Conservation (phyloP, 2,329 filamentous ascomycete genomes). For the Fonsecaea erecta region DNA sequence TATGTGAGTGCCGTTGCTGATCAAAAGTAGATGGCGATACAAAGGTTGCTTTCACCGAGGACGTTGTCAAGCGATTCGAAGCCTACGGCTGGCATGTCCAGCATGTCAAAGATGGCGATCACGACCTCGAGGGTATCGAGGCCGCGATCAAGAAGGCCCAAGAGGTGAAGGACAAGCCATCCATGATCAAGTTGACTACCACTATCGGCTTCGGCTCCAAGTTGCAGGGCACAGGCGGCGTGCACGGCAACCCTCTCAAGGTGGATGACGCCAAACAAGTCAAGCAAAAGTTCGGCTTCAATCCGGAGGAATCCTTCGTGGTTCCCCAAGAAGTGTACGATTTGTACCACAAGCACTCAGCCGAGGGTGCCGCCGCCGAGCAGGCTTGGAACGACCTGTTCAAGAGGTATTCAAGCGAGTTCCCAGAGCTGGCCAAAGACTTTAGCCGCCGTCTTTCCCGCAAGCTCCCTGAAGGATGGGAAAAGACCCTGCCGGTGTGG, state of each 20-base stretch:
- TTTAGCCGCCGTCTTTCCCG: constrained; percentile 78
- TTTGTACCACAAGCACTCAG: constrained; percentile 79
- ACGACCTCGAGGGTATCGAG: constrained; percentile 85
- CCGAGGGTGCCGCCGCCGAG: constrained; percentile 86
- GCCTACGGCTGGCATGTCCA: constrained; percentile 94
- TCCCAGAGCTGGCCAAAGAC: constrained; percentile 79
- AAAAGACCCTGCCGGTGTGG: constrained; percentile 90
- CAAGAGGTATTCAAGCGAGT: constrained; percentile 79
- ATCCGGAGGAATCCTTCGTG: constrained; percentile 89
- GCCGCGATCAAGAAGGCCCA: constrained; percentile 83
- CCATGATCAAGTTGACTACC: constrained; percentile 94
- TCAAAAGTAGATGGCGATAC: constrained; percentile 77
- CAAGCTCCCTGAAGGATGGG: constrained; percentile 93
- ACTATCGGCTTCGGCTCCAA: constrained; percentile 96
- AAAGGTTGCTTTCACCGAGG: constrained; percentile 95
- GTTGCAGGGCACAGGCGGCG: constrained; percentile 89
- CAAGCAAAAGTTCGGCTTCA: constrained; percentile 94
- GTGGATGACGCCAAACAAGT: constrained; percentile 89
- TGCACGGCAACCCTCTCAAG: constrained; percentile 96
- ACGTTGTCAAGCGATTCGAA: constrained; percentile 93
- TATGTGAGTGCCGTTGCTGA: neutral
- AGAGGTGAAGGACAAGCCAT: constrained; percentile 92
- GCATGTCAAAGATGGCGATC: constrained; percentile 83
- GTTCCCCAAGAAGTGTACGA: constrained; percentile 97
- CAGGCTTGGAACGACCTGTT: constrained; percentile 94